Conservation (phyloP, 139 green algal species). For the Nannochloris sp. region DNA sequence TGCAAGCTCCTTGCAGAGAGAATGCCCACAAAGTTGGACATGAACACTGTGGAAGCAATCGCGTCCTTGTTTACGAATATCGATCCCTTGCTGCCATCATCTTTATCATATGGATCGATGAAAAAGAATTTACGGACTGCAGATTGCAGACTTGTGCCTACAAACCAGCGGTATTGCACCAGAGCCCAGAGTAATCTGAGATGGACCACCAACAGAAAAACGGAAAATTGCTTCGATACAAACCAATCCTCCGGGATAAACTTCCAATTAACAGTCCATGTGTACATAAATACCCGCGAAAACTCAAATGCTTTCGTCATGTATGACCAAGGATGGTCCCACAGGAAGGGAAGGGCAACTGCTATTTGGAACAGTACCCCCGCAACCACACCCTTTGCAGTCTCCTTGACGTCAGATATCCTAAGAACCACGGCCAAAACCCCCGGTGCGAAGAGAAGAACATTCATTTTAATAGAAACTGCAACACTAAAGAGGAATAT, state of each 20-base stretch:
- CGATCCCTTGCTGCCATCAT: not conserved
- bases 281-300: constrained; percentile 61
- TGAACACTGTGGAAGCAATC: constrained; percentile 40
- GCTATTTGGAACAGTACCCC: constrained; percentile 42
- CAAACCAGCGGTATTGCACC: constrained; percentile 39
- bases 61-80: not conserved
- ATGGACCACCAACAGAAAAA: constrained; percentile 46
- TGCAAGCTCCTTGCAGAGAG: constrained; percentile 65
- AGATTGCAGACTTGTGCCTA: no score
- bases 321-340: constrained; percentile 37
- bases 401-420: constrained; percentile 9
- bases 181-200: constrained; percentile 48
- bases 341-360: constrained; percentile 58
- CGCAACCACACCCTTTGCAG: constrained; percentile 6
- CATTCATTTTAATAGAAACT: constrained; percentile 86
- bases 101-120: not conserved
- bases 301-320: constrained; percentile 60
- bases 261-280: constrained; percentile 80
- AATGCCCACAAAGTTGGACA: constrained; percentile 69
- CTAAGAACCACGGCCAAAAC: constrained; percentile 58
- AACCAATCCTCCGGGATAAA: constrained; percentile 69
- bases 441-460: constrained; percentile 65
- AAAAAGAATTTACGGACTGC: constrained; percentile 1
- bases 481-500: constrained; percentile 44
- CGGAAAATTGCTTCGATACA: constrained; percentile 40